Evolutionary conservation across 148 eudicot genomes (phyloP).

Genomic region (Arbutus unedo): DNA sequence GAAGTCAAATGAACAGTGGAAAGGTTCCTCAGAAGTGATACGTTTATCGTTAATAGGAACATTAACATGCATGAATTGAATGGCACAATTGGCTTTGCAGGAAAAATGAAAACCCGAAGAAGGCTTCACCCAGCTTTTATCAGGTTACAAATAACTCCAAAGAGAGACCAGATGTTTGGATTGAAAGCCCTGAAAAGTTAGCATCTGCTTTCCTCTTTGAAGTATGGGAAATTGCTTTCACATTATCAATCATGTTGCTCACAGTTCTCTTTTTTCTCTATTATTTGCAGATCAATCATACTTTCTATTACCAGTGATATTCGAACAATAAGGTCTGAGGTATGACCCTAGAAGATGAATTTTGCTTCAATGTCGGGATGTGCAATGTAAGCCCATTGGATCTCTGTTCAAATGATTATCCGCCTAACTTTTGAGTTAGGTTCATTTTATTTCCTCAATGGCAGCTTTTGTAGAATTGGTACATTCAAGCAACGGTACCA

Average conservation of each 20-base stretch:
- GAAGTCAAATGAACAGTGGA: background rate
- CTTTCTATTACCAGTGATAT: slow-evolving; percentile 87
- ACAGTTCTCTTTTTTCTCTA: slow-evolving; percentile 13
- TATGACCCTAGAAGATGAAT: slow-evolving; percentile 16
- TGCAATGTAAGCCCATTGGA: slow-evolving; percentile 50
- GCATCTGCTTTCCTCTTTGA: slow-evolving; percentile 13
- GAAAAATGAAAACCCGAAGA: slow-evolving; percentile 80
- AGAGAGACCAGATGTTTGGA: slow-evolving; percentile 99
- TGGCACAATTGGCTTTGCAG: slow-evolving; percentile 22
- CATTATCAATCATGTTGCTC: slow-evolving; percentile 12
- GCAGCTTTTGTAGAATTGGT: slow-evolving; percentile 80
- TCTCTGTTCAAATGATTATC: background rate
- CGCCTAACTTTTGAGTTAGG: background rate
- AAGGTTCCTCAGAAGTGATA: background rate
- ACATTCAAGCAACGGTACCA: slow-evolving; percentile 81
- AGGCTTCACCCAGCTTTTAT: slow-evolving; percentile 76
- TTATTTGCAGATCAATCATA: slow-evolving; percentile 56
- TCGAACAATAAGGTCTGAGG: slow-evolving; percentile 81
- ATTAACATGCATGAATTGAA: background rate
- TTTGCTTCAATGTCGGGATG: slow-evolving; percentile 62
- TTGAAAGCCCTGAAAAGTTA: slow-evolving; percentile 93
- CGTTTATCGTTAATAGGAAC: background rate
- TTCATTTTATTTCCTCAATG: slow-evolving; percentile 7
- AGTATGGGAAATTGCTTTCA: background rate
- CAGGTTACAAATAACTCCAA: slow-evolving; percentile 87